Base-by-base conservation (phyloP, 768 basidiomycete species). In the Boletus subparvulus region DNA sequence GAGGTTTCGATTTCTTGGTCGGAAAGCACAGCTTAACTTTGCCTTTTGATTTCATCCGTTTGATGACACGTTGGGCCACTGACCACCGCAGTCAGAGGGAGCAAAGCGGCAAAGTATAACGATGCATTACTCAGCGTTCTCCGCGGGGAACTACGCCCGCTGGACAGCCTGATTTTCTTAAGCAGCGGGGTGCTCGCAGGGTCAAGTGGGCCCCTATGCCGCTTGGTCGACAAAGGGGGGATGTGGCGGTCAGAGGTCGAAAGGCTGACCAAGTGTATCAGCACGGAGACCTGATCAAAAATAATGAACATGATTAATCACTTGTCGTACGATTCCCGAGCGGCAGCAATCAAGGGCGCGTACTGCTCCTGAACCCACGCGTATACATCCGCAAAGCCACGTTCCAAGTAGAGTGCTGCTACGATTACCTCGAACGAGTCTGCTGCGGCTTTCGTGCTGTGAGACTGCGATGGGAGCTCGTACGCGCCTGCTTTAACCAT, bases 361-460 rank as follows among this genome's bases (percentile, higher is more conserved):
- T 76, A 80, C 45, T 75, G 68, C 26, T 72, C 69, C 51, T 65
- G 64, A 3, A 77, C 69, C 77, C 78, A 80, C 3, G 63, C 42
- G 43, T 67, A 70, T 36, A 80, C 73, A 36, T 68, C 70, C 37
- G 69, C 61, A 33, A 73, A 69, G 5, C 80, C 78, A 39, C 64
- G 56, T 53, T 81, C 76, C 49, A 71, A 54, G 61, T 76, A 75
- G 54, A 75, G 77, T 6, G 73, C 74, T n/a, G 74, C 79, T 2
- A 80, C 73, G 21, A 80, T 73, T 13, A 77, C 74, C 61, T 81
- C 79, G 61, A 79, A 78, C 10, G 78, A 72, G 59, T 81, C 81
- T 16, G 77, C 80, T 7, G 68, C 76, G 13, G 69, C 71, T 62
- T 79, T 81, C 16, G 71, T 56, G 39, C 57, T 57, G 54, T 59